Percentiles rank a stretch among this genome's conserved stretches.
Evolutionary conservation across 371 early-diverging fungal genomes (phyloP).

Genomic region (Syncephalis fuscata): DNA sequence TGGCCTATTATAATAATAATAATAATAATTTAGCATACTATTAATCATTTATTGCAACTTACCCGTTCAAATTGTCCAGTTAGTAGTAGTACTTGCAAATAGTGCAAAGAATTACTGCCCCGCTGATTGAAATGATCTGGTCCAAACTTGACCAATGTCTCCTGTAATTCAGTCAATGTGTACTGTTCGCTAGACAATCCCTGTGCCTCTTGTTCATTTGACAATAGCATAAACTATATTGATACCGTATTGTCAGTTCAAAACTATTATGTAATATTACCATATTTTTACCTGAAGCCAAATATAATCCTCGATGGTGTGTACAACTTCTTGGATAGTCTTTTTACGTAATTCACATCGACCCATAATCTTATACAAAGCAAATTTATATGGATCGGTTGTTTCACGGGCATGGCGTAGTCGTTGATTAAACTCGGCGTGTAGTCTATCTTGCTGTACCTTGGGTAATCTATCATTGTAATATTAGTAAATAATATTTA

Average conservation of each 20-base stretch:
- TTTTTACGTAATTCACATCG: constrained; percentile 59
- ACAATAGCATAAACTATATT: neutral
- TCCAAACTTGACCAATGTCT: constrained; percentile 40
- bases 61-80: constrained; percentile 77
- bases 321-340: constrained; percentile 34
- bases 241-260: neutral
- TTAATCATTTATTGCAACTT: constrained; percentile 5
- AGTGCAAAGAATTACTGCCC: constrained; percentile 51
- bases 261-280: constrained; percentile 3
- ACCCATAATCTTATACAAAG: constrained; percentile 75
- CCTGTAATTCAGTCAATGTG: constrained; percentile 46
- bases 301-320: constrained; percentile 64
- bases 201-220: constrained; percentile 23
- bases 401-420: constrained; percentile 22
- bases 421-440: constrained; percentile 37
- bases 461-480: too few species aligned
- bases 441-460: constrained; percentile 7
- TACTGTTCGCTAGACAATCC: constrained; percentile 52
- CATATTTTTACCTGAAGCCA: constrained; percentile 39
- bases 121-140: constrained; percentile 47
- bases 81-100: constrained; percentile 64
- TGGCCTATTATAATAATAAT: constrained; percentile 27
- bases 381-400: constrained; percentile 72
- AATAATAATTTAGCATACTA: neutral
- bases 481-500: too few species aligned